Evolutionary conservation across 768 basidiomycete species (phyloP).

Genomic region (Coprinopsis cinerea): DNA sequence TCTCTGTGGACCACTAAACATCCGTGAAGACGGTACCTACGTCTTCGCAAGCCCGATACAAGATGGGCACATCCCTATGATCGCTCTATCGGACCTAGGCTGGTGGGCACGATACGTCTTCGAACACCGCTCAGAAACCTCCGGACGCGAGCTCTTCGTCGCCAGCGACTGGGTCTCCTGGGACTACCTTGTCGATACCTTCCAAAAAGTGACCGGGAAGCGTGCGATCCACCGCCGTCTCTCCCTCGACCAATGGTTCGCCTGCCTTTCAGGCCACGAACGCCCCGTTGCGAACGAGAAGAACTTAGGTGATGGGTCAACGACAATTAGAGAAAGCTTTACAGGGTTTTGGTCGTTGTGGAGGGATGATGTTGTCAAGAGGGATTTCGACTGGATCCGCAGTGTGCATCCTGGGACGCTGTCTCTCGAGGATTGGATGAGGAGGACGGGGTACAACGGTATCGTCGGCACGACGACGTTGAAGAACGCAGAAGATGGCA

Average conservation of each 20-base stretch:
- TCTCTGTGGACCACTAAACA: conserved; percentile 29
- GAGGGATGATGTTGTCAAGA: conserved; percentile 36
- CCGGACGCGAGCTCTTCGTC: conserved; percentile 30
- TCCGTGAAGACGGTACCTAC: conserved; percentile 32
- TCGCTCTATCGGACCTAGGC: conserved; percentile 33
- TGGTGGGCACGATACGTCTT: conserved; percentile 37
- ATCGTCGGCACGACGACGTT: conserved; percentile 19
- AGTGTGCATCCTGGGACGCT: conserved; percentile 29
- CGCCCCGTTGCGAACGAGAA: conserved; percentile 27
- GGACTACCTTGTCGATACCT: conserved; percentile 30
- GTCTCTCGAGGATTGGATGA: conserved; percentile 38
- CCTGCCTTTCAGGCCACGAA: conserved; percentile 22
- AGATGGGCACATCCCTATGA: conserved; percentile 32
- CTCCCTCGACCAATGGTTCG: conserved; percentile 28
- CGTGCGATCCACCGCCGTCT: conserved; percentile 27
- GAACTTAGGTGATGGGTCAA: conserved; percentile 23
- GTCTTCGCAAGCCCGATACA: conserved; percentile 32
- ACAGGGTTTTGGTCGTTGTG: conserved; percentile 37
- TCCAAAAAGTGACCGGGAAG: conserved; percentile 32
- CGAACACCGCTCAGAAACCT: conserved; percentile 28
- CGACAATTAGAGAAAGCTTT: conserved; percentile 34
- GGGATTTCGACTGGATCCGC: conserved; percentile 40
- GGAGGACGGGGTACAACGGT: conserved; percentile 26
- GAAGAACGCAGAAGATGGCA: conserved; percentile 28
- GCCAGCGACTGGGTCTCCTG: conserved; percentile 32